Conservation (phyloP, 768 basidiomycete species). For the Coprinopsis strossmayeri region DNA sequence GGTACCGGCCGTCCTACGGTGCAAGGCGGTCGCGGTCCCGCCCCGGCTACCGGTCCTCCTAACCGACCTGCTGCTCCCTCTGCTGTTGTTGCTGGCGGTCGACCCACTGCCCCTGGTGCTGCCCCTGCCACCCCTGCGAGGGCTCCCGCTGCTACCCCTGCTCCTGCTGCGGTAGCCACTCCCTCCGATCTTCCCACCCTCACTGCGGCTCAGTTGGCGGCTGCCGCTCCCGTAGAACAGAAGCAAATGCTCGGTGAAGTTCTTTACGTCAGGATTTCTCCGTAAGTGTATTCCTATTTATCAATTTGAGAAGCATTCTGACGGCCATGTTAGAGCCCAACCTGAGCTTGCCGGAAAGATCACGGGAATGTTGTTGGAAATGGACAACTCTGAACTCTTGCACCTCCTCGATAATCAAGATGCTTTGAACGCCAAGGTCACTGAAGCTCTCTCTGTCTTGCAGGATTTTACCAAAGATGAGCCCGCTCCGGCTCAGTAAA, state of each 20-base stretch:
- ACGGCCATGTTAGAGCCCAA: conserved; percentile 73
- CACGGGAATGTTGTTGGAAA: conserved; percentile 98
- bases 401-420: conserved; percentile 80
- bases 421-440: conserved; percentile 84
- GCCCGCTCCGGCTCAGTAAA: conserved; percentile 15
- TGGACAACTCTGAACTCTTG: conserved; percentile 93
- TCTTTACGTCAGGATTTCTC: conserved; percentile 85
- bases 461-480: conserved; percentile 59
- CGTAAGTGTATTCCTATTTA: conserved; percentile 40
- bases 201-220: conserved; percentile 42
- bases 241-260: conserved; percentile 99
- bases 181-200: conserved; percentile 37
- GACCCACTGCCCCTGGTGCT: conserved; percentile 27
- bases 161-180: no score
- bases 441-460: conserved; percentile 84
- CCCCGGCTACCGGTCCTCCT: conserved; percentile 31
- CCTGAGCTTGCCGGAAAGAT: conserved; percentile 97
- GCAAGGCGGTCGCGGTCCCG: conserved; percentile 22
- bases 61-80: conserved; percentile 11
- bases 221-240: conserved; percentile 78
- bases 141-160: no score
- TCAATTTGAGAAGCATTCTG: no score
- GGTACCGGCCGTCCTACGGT: conserved; percentile 47
- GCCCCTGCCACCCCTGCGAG: conserved; percentile 42
- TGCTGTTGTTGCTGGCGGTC: conserved; percentile 33